These are phyloP conservation scores for Teratosphaeria nubilosa DNA, from an alignment of 2,329 filamentous ascomycete species.

Conservation along the genomic window DNA sequence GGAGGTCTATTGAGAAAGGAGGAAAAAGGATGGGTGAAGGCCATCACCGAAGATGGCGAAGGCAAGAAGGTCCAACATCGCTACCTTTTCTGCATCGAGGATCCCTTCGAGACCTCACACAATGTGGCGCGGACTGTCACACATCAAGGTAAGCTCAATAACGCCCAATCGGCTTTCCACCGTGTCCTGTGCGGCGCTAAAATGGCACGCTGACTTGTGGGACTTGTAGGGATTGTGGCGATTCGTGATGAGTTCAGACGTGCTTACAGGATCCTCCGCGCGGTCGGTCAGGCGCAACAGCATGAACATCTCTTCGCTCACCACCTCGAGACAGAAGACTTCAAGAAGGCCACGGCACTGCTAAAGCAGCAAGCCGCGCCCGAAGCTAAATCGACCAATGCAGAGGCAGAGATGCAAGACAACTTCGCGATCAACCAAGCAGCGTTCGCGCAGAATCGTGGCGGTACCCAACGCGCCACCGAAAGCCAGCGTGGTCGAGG, in stretches of 20 bases:
- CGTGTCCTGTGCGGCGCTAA: neutral
- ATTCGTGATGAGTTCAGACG: constrained; percentile 79
- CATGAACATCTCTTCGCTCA: constrained; percentile 22
- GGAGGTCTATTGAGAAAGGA: constrained; percentile 64
- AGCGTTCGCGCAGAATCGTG: neutral
- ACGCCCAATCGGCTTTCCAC: neutral
- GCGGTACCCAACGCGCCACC: neutral
- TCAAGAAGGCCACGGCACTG: constrained; percentile 19
- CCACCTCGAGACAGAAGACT: constrained; percentile 27
- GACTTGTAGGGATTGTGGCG: constrained; percentile 56
- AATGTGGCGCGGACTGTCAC: constrained; percentile 83
- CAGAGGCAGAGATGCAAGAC: neutral
- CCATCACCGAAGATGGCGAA: constrained; percentile 54
- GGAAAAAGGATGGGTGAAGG: constrained; percentile 78
- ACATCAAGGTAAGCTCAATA: constrained; percentile 36
- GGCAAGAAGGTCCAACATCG: constrained; percentile 59
- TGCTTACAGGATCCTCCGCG: constrained; percentile 61
- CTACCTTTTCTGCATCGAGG: constrained; percentile 82
- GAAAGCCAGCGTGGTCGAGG: neutral
- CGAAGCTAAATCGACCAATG: neutral
- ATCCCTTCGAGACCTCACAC: constrained; percentile 80
- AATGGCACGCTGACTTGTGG: neutral
- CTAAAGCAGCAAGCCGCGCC: constrained; percentile 20
- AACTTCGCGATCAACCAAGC: neutral
- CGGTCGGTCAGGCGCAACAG: constrained; percentile 23